A percentile compares a stretch with the other conserved stretches of the same genome.
phyloP scores from a whole-genome alignment of 352 stramenopile species.

The Achlya hypogyna region DNA sequence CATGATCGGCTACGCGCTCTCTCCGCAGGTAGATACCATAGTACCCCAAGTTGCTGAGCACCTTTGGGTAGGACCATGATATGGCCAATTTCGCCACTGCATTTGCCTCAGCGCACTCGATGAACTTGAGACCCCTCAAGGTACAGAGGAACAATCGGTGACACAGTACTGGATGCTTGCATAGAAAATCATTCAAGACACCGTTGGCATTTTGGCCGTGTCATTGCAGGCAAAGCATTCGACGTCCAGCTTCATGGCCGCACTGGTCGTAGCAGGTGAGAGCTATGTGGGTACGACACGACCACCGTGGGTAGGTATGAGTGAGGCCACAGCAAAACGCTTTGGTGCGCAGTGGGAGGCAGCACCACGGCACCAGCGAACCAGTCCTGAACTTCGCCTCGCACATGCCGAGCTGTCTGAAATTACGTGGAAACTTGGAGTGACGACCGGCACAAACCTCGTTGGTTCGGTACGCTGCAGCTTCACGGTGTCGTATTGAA shows the following conservation, averaged over 20 bases:
- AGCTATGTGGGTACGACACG: not conserved
- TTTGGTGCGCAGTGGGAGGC: not conserved
- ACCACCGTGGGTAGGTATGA: not conserved
- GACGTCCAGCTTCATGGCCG: not conserved
- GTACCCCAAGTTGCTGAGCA: not conserved
- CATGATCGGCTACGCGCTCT: not conserved
- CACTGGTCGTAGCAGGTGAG: not conserved
- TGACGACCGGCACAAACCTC: constrained; percentile 9
- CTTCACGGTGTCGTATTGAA: not conserved
- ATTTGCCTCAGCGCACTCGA: constrained; percentile 1
- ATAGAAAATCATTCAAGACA: constrained; percentile 12
- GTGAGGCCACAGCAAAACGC: not conserved
- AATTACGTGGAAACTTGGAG: constrained; percentile 11
- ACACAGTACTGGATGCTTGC: too few species aligned
- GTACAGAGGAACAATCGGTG: not conserved
- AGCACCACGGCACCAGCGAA: not conserved
- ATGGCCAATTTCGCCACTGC: not conserved
- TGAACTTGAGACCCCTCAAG: constrained; percentile 15
- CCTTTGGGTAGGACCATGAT: constrained; percentile 10
- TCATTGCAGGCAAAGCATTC: not conserved
- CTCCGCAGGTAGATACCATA: constrained; percentile 1
- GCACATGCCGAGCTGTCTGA: not conserved
- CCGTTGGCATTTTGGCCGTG: not conserved
- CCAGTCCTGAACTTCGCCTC: not conserved
- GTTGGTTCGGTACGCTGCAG: not conserved